A percentile compares a stretch with the other conserved stretches of the same genome.
Evolutionary conservation across 768 basidiomycete genomes (phyloP).

Genomic region (Cystoderma amianthinum): DNA sequence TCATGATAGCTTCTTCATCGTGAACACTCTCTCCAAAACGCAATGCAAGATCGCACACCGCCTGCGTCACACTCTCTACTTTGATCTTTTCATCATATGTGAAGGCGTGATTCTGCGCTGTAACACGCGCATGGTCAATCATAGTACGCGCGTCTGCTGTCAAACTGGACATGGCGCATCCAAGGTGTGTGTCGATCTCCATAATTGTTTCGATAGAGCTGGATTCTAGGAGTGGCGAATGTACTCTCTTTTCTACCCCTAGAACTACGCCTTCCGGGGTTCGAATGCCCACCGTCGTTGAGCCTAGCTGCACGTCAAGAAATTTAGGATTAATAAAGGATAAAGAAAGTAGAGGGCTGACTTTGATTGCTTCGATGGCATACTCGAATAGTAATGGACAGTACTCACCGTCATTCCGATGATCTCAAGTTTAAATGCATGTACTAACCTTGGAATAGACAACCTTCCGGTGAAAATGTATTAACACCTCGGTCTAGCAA

Average conservation of each 20-base stretch:
- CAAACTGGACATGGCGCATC: conserved; percentile 96
- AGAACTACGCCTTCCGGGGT: conserved; percentile 89
- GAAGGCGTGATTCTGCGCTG: conserved; percentile 91
- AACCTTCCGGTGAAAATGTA: conserved; percentile 98
- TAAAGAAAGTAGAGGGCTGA: conserved; percentile 18
- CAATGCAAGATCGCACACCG: conserved; percentile 94
- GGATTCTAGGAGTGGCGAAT: conserved; percentile 92
- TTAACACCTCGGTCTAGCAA: conserved; percentile 88
- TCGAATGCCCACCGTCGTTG: conserved; percentile 93
- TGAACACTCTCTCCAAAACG: conserved; percentile 98
- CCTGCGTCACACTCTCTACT: conserved; percentile 97
- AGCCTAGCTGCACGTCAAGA: conserved; percentile 70
- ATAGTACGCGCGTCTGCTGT: conserved; percentile 98
- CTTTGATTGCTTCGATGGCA: conserved; percentile 99
- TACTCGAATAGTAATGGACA: conserved; percentile 78
- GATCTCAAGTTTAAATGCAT: conserved; percentile 4
- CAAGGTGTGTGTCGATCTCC: conserved; percentile 97
- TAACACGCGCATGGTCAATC: conserved; percentile 99
- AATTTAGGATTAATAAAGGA: neutral
- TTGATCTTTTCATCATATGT: conserved; percentile 96
- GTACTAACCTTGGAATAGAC: conserved; percentile 88
- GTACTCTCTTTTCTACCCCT: conserved; percentile 97
- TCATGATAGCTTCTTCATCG: conserved; percentile 99
- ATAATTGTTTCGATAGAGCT: conserved; percentile 99
- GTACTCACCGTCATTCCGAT: no score